Conservation (phyloP, 805 yeast species). For the Candida ascalaphidarum region DNA sequence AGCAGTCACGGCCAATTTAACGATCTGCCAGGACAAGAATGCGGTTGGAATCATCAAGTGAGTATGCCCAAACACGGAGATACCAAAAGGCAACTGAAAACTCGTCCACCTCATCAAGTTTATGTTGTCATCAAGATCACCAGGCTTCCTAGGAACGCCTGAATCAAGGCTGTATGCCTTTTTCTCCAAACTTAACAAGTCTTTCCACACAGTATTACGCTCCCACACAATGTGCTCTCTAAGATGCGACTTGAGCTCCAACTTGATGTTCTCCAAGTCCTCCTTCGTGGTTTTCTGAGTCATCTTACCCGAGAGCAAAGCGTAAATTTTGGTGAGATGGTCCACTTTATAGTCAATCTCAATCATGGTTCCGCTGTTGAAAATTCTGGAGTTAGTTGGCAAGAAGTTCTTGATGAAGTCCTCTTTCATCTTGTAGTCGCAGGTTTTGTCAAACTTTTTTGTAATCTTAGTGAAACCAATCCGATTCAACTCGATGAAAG, state of each 20-base stretch:
- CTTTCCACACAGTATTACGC: slow-evolving; percentile 96
- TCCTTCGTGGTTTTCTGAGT: slow-evolving; percentile 42
- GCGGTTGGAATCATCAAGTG: slow-evolving; percentile 35
- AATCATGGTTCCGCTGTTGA: slow-evolving; percentile 28
- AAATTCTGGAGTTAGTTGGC: slow-evolving; percentile 45
- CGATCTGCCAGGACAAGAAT: slow-evolving; percentile 37
- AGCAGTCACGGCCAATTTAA: slow-evolving; percentile 41
- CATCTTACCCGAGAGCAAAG: slow-evolving; percentile 28
- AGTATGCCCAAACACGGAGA: slow-evolving; percentile 6
- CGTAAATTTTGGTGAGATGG: slow-evolving; percentile 46
- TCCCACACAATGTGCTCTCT: slow-evolving; percentile 97
- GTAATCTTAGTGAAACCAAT: slow-evolving; percentile 87
- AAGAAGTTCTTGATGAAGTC: slow-evolving; percentile 43
- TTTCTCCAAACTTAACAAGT: slow-evolving; percentile 67
- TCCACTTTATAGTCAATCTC: slow-evolving; percentile 44
- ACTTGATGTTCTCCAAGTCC: slow-evolving; percentile 32
- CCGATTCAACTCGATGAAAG: slow-evolving; percentile 73
- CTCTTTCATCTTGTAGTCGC: slow-evolving; percentile 52
- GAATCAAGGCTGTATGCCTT: slow-evolving; percentile 18
- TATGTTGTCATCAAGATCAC: slow-evolving; percentile 11
- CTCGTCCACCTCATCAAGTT: slow-evolving; percentile 12
- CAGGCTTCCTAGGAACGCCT: slow-evolving; percentile 13
- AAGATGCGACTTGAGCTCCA: slow-evolving; percentile 44
- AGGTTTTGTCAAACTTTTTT: slow-evolving; percentile 85
- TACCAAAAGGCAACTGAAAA: slow-evolving; percentile 12